Evolutionary conservation across 192 early-diverging fungal species (phyloP), one percentile per base, ranked within the genome.

Genomic region (Backusella westeae): DNA sequence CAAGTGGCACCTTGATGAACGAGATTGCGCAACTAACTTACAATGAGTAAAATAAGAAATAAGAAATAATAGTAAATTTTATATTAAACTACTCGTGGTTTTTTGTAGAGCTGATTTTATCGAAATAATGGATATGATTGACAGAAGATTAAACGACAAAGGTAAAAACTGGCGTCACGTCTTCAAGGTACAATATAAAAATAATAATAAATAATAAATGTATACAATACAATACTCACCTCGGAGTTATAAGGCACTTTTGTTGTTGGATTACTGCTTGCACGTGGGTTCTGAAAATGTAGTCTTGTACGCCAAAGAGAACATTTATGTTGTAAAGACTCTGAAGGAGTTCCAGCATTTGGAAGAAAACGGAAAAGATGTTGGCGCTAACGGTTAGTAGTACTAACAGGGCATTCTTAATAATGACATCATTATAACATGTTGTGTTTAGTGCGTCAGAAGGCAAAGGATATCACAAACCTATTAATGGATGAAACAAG

Each of bases 121-220:
- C 69, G 97, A 96, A 77, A 94, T 99, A 59, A 98, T 99, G 97
- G 95, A 98, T 78, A 97, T 99, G 84, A 81, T 99, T 44, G 97
- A 99, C 82, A 99, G 97, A 87, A 89, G 97, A 17, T 85, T 99
- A 79, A 98, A 98, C 79, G 98, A 99, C 84, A 93, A 92, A 77
- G 98, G 98, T 32, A 97, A 97, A 85, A 92, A 97, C 86, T 99
- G 98, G 98, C 86, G 97, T 73, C 98, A 99, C 83, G 97, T 99
- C 34, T 98, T 95, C 82, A 99, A 99, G 88, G 94, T 95, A 86
- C 80, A 70, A 39, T 39, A 39, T 39, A 39, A 63, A 52, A 34
- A 56, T n/a, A 56, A 41, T 14, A 9, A 19, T 34, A 17, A 29
- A 68, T 12, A 8, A 59, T 59, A 23, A 8, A 26, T 59, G 56